Evolutionary conservation across 73 alveolate genomes (phyloP).

Genomic region (Paramecium primaurelia): DNA sequence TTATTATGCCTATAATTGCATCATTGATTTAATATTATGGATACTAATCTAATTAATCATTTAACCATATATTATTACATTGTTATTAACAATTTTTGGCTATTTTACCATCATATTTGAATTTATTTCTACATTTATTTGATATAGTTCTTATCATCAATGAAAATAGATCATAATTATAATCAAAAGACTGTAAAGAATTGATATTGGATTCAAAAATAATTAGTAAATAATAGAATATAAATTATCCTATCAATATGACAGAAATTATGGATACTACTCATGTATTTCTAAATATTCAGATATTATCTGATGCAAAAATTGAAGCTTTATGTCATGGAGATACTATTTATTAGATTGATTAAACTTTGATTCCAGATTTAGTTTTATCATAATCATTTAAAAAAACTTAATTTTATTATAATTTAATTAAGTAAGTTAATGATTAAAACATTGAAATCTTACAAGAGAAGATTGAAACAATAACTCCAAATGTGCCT

Average conservation of each 20-base stretch:
- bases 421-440: neutral
- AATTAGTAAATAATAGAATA: neutral
- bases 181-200: neutral
- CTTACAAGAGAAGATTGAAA: neutral
- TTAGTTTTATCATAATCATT: neutral
- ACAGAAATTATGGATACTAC: conserved; percentile 10
- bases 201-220: neutral
- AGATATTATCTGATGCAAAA: neutral
- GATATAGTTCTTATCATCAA: neutral
- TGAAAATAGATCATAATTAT: neutral
- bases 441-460: neutral
- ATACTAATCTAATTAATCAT: neutral
- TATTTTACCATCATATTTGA: conserved; percentile 4
- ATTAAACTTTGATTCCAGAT: neutral
- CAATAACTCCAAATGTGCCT: neutral
- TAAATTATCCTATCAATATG: neutral
- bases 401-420: neutral
- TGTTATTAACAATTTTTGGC: neutral
- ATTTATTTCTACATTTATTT: neutral
- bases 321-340: conserved; percentile 2
- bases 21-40: conserved; percentile 19
- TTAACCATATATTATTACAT: neutral
- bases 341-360: neutral
- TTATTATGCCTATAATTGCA: neutral
- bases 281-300: conserved; percentile 31